Evolutionary conservation across 805 yeast genomes (phyloP), one percentile per base, ranked within the genome.

Genomic region (Saccharomycopsis sp.): DNA sequence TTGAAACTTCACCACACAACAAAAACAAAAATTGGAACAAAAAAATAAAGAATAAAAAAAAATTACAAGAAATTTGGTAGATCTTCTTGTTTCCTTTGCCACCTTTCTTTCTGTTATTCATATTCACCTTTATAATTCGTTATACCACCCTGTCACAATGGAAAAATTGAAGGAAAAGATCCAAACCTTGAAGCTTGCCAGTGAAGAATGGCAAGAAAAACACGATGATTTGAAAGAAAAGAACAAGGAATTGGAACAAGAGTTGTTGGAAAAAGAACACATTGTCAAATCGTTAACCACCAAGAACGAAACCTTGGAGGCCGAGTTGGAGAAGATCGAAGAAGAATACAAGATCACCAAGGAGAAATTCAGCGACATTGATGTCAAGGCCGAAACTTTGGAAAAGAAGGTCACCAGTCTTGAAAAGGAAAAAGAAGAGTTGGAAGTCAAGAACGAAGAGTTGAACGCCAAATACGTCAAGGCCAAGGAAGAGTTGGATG

Each of bases 181-280:
- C 30, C 41, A 35, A 15, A 73, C 69, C 63, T 66, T 75, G 56
- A 75, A 74, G 67, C 64, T 72, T 55, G 80, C 74, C 52, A 75
- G 77, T 51, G 81, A 75, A 62, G 65, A 69, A 53, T 75, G 81
- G 81, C 80, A 75, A 62, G 79, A 73, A 56, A 75, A 75, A 61
- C 69, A 77, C 31, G 80, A 75, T 54, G 77, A 69, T 45, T 63
- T 71, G 50, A 53, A 69, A 34, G 71, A 64, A 47, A 69, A 70
- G 54, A 68, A 74, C 58, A 75, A 75, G 64, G 75, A 68, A 53
- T 64, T 75, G 62, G 80, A 75, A 56, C 81, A 75, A 59, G 77
- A 73, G 56, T 63, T 67, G 52, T 59, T 74, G 51, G 80, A 74
- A 48, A 75, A 74, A 60, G 80, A 75, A 55, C 71, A 75, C 61